These are phyloP conservation scores for Aspergillus chevalieri DNA, from an alignment of 2,329 filamentous ascomycete species.

Conservation along the genomic window DNA sequence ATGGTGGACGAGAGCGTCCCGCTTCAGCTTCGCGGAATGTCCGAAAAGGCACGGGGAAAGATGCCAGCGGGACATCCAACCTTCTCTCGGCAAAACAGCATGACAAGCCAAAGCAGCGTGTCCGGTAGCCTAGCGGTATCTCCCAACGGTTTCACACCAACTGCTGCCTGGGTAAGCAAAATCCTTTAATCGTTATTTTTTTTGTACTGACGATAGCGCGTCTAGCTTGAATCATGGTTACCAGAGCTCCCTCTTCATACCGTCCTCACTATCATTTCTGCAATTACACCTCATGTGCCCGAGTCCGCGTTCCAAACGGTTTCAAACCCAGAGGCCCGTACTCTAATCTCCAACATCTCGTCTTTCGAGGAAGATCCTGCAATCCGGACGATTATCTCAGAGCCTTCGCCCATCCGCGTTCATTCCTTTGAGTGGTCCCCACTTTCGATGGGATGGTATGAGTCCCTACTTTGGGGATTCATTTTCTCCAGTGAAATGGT, in stretches of 20 bases:
- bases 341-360: conserved; percentile 37
- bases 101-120: conserved; percentile 67
- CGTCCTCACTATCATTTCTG: conserved; percentile 67
- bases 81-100: conserved; percentile 87
- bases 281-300: conserved; percentile 47
- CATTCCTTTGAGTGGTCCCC: conserved; percentile 95
- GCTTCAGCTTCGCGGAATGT: conserved; percentile 81
- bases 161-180: conserved; percentile 60
- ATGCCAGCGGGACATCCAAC: conserved; percentile 77
- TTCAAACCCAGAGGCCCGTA: conserved; percentile 35
- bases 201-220: conserved; percentile 10
- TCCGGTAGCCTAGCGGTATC: conserved; percentile 53
- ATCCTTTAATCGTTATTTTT: neutral
- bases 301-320: conserved; percentile 40
- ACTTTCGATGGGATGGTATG: conserved; percentile 88
- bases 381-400: conserved; percentile 60
- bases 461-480: conserved; percentile 88
- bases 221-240: conserved; percentile 83
- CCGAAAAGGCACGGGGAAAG: conserved; percentile 93
- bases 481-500: conserved; percentile 89
- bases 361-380: conserved; percentile 47
- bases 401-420: conserved; percentile 66
- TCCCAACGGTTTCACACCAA: conserved; percentile 63
- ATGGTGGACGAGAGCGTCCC: conserved; percentile 73
- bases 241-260: conserved; percentile 85